A percentile compares a stretch with the other conserved stretches of the same genome.
phyloP scores from a whole-genome alignment of 2,329 filamentous ascomycete species.

The Colletotrichum sp. region DNA sequence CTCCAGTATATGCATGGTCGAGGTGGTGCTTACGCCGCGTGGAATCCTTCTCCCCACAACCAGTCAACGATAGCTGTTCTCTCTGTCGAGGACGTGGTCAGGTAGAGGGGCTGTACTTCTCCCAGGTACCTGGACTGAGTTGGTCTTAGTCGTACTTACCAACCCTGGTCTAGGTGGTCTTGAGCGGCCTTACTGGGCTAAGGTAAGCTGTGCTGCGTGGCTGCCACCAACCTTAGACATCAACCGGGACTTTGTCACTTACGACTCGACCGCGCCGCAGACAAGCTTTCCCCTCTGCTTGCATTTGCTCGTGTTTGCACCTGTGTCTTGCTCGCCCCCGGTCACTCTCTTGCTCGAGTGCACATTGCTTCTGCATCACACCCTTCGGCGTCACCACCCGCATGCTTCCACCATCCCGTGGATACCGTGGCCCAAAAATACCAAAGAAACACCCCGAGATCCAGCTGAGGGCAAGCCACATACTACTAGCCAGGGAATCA shows the following conservation, averaged over 20 bases:
- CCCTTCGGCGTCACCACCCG: conserved; percentile 6
- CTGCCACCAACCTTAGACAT: neutral
- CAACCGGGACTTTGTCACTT: neutral
- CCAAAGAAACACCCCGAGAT: conserved; percentile 2
- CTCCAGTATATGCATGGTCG: neutral
- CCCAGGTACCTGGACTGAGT: neutral
- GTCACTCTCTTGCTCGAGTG: neutral
- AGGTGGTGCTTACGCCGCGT: conserved; percentile 10
- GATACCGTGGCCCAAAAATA: neutral
- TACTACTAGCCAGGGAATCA: neutral
- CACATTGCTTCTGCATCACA: neutral
- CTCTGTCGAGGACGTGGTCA: neutral
- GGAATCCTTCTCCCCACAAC: conserved; percentile 4
- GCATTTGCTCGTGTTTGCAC: neutral
- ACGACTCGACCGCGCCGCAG: neutral
- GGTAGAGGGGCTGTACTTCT: neutral
- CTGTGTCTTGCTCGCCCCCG: neutral
- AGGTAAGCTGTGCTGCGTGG: conserved; percentile 13
- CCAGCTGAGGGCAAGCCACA: conserved; percentile 18
- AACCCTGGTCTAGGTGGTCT: neutral
- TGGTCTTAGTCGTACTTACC: neutral
- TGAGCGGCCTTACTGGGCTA: neutral
- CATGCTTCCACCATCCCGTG: conserved; percentile 2
- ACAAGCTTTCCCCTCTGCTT: neutral
- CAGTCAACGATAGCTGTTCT: neutral